Conservation (phyloP, 306 rosid species). For the Cucumis sativus region DNA sequence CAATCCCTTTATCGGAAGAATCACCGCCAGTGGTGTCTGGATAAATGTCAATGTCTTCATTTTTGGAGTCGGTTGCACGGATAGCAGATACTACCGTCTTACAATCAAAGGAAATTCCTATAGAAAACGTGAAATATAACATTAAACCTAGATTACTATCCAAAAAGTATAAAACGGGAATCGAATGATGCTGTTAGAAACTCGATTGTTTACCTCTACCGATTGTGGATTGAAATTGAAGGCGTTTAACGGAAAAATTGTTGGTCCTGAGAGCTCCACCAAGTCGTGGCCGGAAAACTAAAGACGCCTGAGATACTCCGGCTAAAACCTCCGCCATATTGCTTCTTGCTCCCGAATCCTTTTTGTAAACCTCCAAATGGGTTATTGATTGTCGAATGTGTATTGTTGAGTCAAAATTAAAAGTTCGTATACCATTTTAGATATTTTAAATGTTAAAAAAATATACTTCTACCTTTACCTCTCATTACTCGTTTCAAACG, state of each 20-base stretch:
- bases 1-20: constrained; percentile 19
- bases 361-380: background rate
- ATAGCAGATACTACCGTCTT: background rate
- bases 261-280: background rate
- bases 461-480: too few relatives aligned
- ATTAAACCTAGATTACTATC: background rate
- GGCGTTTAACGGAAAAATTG: background rate
- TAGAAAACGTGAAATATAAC: background rate
- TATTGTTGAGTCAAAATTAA: background rate
- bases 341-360: background rate
- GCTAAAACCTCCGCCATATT: background rate
- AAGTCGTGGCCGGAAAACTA: background rate
- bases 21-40: background rate
- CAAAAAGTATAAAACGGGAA: background rate
- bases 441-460: too few relatives aligned
- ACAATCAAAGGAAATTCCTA: background rate
- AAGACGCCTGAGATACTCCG: constrained; percentile 10
- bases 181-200: background rate
- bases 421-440: too few relatives aligned
- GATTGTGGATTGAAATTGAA: background rate
- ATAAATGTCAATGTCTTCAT: constrained; percentile 1
- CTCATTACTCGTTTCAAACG: too few relatives aligned
- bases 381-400: background rate
- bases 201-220: constrained; percentile 3
- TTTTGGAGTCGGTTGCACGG: constrained; percentile 3